Conservation (phyloP, 2,329 filamentous ascomycete species). For the Tolypocladium pustulatum region DNA sequence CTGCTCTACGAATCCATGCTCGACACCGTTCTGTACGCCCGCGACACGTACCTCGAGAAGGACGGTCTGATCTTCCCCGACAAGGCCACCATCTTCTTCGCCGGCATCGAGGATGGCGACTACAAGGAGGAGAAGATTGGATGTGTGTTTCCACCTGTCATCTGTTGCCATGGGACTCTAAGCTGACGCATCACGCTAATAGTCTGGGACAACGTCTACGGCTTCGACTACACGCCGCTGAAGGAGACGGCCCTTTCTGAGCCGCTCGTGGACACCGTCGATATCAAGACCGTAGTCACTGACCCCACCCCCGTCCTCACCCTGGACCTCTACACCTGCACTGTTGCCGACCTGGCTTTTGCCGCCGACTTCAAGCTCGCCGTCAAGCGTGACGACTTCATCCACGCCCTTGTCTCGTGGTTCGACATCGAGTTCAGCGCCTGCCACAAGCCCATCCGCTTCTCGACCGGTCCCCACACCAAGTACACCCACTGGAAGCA, state of each 20-base stretch:
- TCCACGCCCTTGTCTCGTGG: conserved; percentile 95
- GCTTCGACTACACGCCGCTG: conserved; percentile 90
- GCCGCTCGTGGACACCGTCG: conserved; percentile 94
- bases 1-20: conserved; percentile 98
- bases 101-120: conserved; percentile 95
- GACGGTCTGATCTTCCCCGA: conserved; percentile 96
- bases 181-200: not conserved
- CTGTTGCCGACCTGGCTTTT: conserved; percentile 74
- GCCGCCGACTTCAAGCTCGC: conserved; percentile 64
- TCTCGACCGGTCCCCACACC: conserved; percentile 94
- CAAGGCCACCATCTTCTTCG: conserved; percentile 95
- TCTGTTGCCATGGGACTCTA: too few relatives aligned
- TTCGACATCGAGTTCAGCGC: conserved; percentile 98
- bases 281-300: conserved; percentile 92
- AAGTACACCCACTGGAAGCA: conserved; percentile 99
- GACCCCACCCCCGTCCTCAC: conserved; percentile 78
- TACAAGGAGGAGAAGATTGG: conserved; percentile 99
- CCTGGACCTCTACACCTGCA: conserved; percentile 89
- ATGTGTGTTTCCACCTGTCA: conserved; percentile 52
- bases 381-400: conserved; percentile 80
- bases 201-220: conserved; percentile 99
- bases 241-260: conserved; percentile 91
- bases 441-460: conserved; percentile 95
- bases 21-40: conserved; percentile 93
- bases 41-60: conserved; percentile 80